These are phyloP conservation scores for Aspergillus caelatus DNA, from an alignment of 2,329 filamentous ascomycete genomes.

Conservation along the genomic window DNA sequence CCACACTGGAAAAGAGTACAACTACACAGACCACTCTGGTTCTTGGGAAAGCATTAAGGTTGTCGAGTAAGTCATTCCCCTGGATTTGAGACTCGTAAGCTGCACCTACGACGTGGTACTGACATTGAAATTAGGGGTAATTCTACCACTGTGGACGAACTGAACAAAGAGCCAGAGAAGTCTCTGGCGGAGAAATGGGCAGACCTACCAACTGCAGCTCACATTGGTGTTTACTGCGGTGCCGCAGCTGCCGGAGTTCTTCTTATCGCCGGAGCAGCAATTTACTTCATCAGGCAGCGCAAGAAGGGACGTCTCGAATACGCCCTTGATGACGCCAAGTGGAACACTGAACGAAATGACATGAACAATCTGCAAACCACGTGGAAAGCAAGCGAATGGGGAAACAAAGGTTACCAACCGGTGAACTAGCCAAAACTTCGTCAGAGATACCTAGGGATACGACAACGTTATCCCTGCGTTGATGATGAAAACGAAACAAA, in stretches of 20 bases:
- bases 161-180: slow-evolving; percentile 40
- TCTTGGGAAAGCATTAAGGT: slow-evolving; percentile 67
- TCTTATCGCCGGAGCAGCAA: slow-evolving; percentile 39
- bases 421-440: slow-evolving; percentile 19
- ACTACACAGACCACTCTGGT: slow-evolving; percentile 65
- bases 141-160: slow-evolving; percentile 50
- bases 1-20: slow-evolving; percentile 66
- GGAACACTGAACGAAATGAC: slow-evolving; percentile 42
- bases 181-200: slow-evolving; percentile 46
- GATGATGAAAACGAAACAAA: slow-evolving; percentile 18
- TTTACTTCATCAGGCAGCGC: slow-evolving; percentile 56
- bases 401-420: slow-evolving; percentile 30
- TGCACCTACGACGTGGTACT: background rate
- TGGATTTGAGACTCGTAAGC: too few species aligned
- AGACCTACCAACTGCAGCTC: slow-evolving; percentile 49
- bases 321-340: slow-evolving; percentile 51
- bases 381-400: slow-evolving; percentile 43
- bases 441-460: slow-evolving; percentile 9
- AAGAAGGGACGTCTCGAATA: slow-evolving; percentile 53
- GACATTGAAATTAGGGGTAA: slow-evolving; percentile 62
- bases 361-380: slow-evolving; percentile 42
- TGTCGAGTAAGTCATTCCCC: slow-evolving; percentile 41
- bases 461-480: slow-evolving; percentile 5
- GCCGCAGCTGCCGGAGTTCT: slow-evolving; percentile 38
- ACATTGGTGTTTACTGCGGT: slow-evolving; percentile 50